Percentiles rank a stretch among this genome's conserved stretches.
Evolutionary conservation across 768 basidiomycete species (phyloP).

Genomic region (Leccinum pellstonianum): DNA sequence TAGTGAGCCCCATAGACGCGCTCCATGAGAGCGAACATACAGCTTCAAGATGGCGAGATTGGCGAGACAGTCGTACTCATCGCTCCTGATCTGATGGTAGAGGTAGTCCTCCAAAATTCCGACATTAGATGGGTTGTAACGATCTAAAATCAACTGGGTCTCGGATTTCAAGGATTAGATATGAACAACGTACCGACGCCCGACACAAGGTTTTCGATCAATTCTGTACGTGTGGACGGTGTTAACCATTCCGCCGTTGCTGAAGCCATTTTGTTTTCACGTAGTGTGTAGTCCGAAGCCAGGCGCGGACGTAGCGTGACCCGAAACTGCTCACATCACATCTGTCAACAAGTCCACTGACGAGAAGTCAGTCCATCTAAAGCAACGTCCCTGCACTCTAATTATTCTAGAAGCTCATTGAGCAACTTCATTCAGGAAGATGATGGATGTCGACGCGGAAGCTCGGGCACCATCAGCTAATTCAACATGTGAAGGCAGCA

Average conservation of each 20-base stretch:
- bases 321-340: conserved; percentile 6
- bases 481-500: conserved; percentile 1
- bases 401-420: not conserved
- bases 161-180: not conserved
- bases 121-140: conserved; percentile 96
- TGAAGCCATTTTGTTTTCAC: conserved; percentile 25
- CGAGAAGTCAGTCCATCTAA: not conserved
- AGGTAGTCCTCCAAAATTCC: conserved; percentile 95
- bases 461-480: not conserved
- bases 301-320: conserved; percentile 1
- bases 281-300: conserved; percentile 1
- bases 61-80: conserved; percentile 92
- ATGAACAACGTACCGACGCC: conserved; percentile 68
- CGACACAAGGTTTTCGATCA: conserved; percentile 89
- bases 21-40: conserved; percentile 39
- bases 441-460: conserved; percentile 19
- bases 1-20: not conserved
- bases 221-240: conserved; percentile 76
- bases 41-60: conserved; percentile 94
- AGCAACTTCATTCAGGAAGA: not conserved
- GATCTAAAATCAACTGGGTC: conserved; percentile 53
- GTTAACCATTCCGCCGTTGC: conserved; percentile 63
- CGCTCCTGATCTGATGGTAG: conserved; percentile 87
- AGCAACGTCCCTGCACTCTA: not conserved
- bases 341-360: not conserved